Conservation (phyloP, 2,329 filamentous ascomycete species). For the Helminthosporium solani region DNA sequence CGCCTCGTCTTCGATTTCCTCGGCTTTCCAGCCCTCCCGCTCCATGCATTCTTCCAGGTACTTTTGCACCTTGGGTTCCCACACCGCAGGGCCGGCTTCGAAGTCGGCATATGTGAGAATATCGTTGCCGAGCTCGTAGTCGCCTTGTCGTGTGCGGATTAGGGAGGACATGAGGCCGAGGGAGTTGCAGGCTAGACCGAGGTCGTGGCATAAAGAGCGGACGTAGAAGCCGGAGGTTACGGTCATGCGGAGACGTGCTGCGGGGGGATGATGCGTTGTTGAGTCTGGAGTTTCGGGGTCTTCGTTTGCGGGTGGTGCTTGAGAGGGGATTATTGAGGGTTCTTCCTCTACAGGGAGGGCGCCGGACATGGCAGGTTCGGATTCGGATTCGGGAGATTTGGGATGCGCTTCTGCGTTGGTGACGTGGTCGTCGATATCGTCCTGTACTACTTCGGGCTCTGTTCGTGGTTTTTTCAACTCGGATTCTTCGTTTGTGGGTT, state of each 20-base stretch:
- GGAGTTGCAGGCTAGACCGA: conserved; percentile 78
- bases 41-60: conserved; percentile 57
- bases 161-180: conserved; percentile 85
- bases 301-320: conserved; percentile 5
- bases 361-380: conserved; percentile 36
- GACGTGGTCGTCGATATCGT: conserved; percentile 8
- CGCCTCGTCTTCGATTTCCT: conserved; percentile 33
- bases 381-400: conserved; percentile 28
- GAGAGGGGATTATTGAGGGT: not conserved
- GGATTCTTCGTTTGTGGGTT: not conserved
- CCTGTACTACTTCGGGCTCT: conserved; percentile 30
- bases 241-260: conserved; percentile 81
- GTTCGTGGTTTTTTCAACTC: conserved; percentile 19
- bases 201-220: conserved; percentile 86
- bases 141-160: conserved; percentile 75
- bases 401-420: conserved; percentile 10
- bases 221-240: conserved; percentile 98
- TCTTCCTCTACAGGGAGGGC: conserved; percentile 22
- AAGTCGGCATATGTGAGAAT: conserved; percentile 79
- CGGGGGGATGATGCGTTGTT: conserved; percentile 53
- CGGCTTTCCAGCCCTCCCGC: conserved; percentile 40
- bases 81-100: conserved; percentile 72
- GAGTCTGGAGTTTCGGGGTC: conserved; percentile 2
- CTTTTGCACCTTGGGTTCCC: conserved; percentile 71
- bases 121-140: conserved; percentile 73